Conservation (phyloP, 2,329 filamentous ascomycete genomes). For the Macrophomina tecta region DNA sequence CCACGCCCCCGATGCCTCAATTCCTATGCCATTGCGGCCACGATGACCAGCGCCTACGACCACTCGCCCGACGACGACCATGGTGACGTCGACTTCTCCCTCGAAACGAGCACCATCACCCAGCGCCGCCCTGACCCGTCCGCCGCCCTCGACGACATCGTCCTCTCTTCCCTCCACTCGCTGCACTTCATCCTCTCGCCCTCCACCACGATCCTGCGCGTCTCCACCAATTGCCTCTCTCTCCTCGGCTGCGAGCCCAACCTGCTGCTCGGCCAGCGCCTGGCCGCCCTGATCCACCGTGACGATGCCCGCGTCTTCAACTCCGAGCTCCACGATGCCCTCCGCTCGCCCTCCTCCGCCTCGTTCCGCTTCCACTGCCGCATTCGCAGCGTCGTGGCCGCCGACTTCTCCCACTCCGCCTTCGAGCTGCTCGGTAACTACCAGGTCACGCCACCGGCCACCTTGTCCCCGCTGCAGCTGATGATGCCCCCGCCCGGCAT, state of each 20-base stretch:
- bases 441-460: constrained; percentile 3
- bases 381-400: constrained; percentile 18
- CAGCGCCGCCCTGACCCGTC: background rate
- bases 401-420: background rate
- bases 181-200: constrained; percentile 20
- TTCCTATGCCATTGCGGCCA: constrained; percentile 7
- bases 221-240: constrained; percentile 18
- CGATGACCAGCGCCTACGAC: background rate
- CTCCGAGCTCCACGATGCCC: constrained; percentile 2
- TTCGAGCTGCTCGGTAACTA: constrained; percentile 19
- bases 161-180: constrained; percentile 9
- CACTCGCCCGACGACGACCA: background rate
- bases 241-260: constrained; percentile 20
- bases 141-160: constrained; percentile 11
- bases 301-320: constrained; percentile 13
- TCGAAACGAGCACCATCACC: background rate
- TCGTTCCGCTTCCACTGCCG: constrained; percentile 23
- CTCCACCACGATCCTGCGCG: constrained; percentile 18
- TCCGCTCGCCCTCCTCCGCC: background rate
- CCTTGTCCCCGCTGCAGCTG: constrained; percentile 4
- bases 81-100: background rate
- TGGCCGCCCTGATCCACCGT: constrained; percentile 7
- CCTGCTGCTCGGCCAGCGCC: constrained; percentile 12
- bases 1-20: background rate
- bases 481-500: constrained; percentile 21